Evolutionary conservation across 768 basidiomycete genomes (phyloP), one percentile per base, ranked within the genome.

Genomic region (Sporobolomyces pararoseus): DNA sequence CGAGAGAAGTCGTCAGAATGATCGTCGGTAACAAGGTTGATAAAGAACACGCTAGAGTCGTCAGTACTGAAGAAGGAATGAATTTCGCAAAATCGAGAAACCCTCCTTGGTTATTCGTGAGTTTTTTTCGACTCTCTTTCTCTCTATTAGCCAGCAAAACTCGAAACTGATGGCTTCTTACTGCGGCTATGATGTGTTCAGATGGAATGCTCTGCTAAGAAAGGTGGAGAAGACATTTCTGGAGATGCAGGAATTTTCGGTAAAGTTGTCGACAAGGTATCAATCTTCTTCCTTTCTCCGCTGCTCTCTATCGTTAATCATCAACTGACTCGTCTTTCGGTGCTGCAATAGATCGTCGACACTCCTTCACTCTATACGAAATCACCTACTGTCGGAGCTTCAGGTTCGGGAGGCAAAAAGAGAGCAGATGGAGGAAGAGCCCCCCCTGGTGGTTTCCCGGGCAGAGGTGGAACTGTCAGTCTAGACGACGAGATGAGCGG

Each of bases 1-100:
- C 87, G 2, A 82, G 83, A 25, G 87, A 88, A 2, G 90, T 96
- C 27, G 89, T 91, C 54, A 91, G 93, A 84, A 91, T 98, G 76
- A 85, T 99, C 27, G 93, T 99, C 3, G 95, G 83, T 14, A 84
- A 84, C 81, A 99, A 98, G 81, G 82, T 95, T 23, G 93, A 98
- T 83, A 95, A 94, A 91, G 94, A 96, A 77, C 90, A 88, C 80
- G 91, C 90, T 14, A 85, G 95, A 4, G 88, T 92, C 78, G 94
- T 99, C 4, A 79, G 89, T 0, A 86, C 85, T 7, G 80, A 84
- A 0, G 92, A 97, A 77, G 95, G 87, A 1, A 81, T 86, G 67
- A 83, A 84, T 2, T 97, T 95, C 74, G 95, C 95, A 34, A 60
- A 60, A 13, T 49, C 53, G 0, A 81, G 82, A 31, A 84, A 89